These are phyloP conservation scores for Mallotus repandus DNA, from an alignment of 441 rosid genomes.

Conservation along the genomic window DNA sequence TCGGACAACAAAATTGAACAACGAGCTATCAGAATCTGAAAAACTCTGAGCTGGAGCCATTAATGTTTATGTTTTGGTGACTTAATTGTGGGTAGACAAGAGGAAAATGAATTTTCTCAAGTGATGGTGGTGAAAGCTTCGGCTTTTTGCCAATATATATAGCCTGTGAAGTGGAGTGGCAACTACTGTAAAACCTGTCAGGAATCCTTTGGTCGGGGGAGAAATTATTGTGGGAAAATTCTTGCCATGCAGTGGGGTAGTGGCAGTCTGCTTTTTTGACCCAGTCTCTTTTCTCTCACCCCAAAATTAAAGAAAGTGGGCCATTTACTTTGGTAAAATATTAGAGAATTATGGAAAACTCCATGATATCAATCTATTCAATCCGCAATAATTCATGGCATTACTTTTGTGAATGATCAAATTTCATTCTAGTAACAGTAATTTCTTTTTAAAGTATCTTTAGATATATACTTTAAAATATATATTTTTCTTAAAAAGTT, in stretches of 20 bases:
- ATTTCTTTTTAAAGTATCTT: too few species aligned
- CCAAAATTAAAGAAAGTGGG: neutral
- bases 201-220: too few species aligned
- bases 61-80: neutral
- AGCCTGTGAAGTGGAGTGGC: neutral
- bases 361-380: too few species aligned
- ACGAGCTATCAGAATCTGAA: too few species aligned
- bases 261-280: neutral
- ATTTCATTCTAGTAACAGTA: too few species aligned
- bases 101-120: neutral
- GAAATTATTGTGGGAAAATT: too few species aligned
- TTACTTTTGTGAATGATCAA: too few species aligned
- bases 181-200: neutral
- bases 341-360: neutral
- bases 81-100: neutral
- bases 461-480: too few species aligned
- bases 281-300: neutral
- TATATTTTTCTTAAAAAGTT: too few species aligned
- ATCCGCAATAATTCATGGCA: too few species aligned
- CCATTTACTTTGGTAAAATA: neutral
- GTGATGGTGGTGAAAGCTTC: neutral
- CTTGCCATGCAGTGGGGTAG: neutral
- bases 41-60: conserved; percentile 9
- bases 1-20: too few species aligned
- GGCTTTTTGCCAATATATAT: neutral